Base-by-base conservation (phyloP, 768 basidiomycete species). In the Collybiopsis luxurians region DNA sequence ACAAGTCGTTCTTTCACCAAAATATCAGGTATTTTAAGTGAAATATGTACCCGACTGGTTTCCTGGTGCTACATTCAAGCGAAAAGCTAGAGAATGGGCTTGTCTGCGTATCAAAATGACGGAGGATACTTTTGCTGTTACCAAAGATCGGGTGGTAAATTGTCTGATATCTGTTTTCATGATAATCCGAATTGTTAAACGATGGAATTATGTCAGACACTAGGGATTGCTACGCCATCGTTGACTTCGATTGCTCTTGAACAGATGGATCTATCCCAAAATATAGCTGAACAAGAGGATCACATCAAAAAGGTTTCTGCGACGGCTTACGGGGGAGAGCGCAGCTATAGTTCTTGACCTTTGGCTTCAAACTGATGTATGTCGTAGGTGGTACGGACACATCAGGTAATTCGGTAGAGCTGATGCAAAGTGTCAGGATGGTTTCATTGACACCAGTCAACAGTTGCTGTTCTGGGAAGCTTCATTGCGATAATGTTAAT, bases 11-110 rank as follows among this genome's bases (percentile, higher is more conserved):
- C 31, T 34, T n/a, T 34, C n/a, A n/a, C n/a, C n/a, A n/a, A n/a
- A n/a, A n/a, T n/a, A n/a, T n/a, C n/a, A n/a, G n/a, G n/a, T n/a
- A n/a, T 6, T 34, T 13, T 13, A 34, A 77, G 76, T 78, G 56
- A 46, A 73, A 63, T 68, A 77, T 36, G 59, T 82, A 12, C 80
- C 80, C 0, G 66, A 60, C 31, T 81, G 78, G 77, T 42, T 80
- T 11, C 79, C 78, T 7, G 80, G 80, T 0, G 74, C 77, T n/a
- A 70, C 69, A 2, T 82, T 81, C 57, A 71, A 79, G 60, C 66
- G 66, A 26, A 71, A 69, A 50, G 79, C 79, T 1, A 63, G 64
- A 26, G 54, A 58, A 17, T 76, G 75, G 74, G 64, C 63, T 28
- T 59, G 55, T 44, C 62, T 61, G 28, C 61, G 69, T 15, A 26